These are phyloP conservation scores for Lecanicillium sp. DNA, from an alignment of 2,329 filamentous ascomycete genomes.

Conservation along the genomic window DNA sequence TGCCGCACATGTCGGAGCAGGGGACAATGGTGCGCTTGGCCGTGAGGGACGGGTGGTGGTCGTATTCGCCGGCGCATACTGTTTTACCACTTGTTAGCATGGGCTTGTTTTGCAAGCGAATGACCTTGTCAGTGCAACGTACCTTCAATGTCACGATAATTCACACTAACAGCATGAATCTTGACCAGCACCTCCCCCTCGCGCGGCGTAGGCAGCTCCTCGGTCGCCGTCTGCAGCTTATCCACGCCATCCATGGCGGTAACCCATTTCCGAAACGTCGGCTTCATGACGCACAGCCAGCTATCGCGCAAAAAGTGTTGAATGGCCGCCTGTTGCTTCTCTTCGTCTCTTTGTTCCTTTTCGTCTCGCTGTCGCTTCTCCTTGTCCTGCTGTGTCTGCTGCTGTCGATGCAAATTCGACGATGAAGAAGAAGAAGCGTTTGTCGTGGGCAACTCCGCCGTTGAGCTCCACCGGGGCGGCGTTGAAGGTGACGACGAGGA, in stretches of 20 bases:
- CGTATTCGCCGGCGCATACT: slow-evolving; percentile 61
- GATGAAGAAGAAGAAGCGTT: no score
- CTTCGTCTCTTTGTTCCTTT: no score
- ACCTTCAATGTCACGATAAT: slow-evolving; percentile 44
- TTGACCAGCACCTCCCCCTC: slow-evolving; percentile 44
- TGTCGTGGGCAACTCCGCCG: no score
- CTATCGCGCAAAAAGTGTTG: slow-evolving; percentile 5
- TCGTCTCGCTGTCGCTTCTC: no score
- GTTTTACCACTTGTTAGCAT: not conserved
- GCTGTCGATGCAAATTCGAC: no score
- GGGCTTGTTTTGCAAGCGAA: not conserved
- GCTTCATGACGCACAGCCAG: slow-evolving; percentile 10
- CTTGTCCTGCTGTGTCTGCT: no score
- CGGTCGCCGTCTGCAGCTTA: slow-evolving; percentile 37
- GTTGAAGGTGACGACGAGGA: no score
- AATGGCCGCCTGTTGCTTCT: no score
- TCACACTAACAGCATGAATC: slow-evolving; percentile 38
- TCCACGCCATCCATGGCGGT: slow-evolving; percentile 48
- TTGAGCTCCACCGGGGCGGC: no score
- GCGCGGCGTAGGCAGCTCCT: slow-evolving; percentile 37
- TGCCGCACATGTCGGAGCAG: slow-evolving; percentile 64
- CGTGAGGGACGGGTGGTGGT: slow-evolving; percentile 47
- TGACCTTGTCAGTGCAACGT: slow-evolving; percentile 8
- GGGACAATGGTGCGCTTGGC: slow-evolving; percentile 44
- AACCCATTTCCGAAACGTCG: slow-evolving; percentile 43